Percentiles rank a stretch among this genome's conserved stretches.
These are phyloP conservation scores for Hanseniaspora occidentalis DNA, from an alignment of 805 yeast species.

Conservation along the genomic window DNA sequence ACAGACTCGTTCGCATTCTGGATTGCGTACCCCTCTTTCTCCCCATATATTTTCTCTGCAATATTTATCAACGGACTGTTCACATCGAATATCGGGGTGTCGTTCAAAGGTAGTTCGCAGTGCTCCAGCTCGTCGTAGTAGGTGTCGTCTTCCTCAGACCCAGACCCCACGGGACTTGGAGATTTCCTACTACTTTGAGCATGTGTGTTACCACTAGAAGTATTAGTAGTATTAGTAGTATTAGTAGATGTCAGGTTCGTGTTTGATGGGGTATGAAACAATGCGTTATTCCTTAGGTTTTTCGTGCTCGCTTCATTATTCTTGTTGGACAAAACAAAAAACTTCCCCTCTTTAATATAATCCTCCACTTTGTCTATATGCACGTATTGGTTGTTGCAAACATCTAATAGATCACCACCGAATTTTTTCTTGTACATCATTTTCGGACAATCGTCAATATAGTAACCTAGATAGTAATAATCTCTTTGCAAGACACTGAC, in stretches of 20 bases:
- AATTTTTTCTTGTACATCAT: constrained; percentile 73
- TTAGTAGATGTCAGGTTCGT: neutral
- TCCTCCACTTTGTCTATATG: constrained; percentile 12
- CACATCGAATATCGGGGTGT: constrained; percentile 5
- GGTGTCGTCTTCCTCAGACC: constrained; percentile 3
- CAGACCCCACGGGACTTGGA: neutral
- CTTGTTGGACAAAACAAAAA: constrained; percentile 13
- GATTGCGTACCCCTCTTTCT: constrained; percentile 19
- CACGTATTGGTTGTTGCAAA: constrained; percentile 33
- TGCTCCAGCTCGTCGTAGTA: constrained; percentile 4
- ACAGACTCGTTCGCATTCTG: constrained; percentile 13
- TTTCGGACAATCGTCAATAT: constrained; percentile 64
- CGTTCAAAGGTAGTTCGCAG: constrained; percentile 8
- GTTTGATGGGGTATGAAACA: no score
- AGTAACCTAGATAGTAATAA: constrained; percentile 71
- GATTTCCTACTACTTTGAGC: no score
- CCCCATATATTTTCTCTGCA: constrained; percentile 31
- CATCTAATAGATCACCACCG: constrained; percentile 62
- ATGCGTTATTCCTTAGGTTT: constrained; percentile 1
- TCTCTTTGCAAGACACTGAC: constrained; percentile 29
- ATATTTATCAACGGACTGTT: constrained; percentile 11
- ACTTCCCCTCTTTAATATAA: constrained; percentile 16
- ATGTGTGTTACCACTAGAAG: neutral
- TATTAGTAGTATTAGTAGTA: neutral
- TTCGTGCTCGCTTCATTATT: no score